Conservation (phyloP, 768 basidiomycete species). For the Lyophyllum semitale region DNA sequence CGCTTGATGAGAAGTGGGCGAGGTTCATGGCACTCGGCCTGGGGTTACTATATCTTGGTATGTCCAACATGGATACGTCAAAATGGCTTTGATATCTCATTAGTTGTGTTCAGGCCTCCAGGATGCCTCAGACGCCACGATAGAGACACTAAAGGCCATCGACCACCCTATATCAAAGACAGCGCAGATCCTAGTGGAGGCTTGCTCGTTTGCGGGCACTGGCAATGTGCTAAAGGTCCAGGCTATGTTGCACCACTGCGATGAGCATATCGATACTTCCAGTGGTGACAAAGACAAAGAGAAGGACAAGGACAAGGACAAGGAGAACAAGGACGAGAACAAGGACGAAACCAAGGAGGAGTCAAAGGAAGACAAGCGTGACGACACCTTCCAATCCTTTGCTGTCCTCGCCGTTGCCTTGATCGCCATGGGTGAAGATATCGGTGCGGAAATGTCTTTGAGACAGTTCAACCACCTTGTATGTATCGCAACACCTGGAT, state of each 20-base stretch:
- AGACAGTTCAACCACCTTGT: constrained; percentile 97
- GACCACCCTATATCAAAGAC: constrained; percentile 91
- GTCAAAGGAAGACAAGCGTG: constrained; percentile 42
- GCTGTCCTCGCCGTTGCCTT: constrained; percentile 93
- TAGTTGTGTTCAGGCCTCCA: constrained; percentile 68
- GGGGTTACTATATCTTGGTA: constrained; percentile 89
- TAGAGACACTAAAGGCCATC: constrained; percentile 91
- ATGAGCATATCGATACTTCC: constrained; percentile 77
- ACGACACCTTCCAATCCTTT: constrained; percentile 88
- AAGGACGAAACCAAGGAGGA: constrained; percentile 63
- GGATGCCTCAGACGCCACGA: constrained; percentile 90
- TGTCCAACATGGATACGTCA: constrained; percentile 17
- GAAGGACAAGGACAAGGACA: constrained; percentile 38
- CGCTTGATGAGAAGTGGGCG: constrained; percentile 92
- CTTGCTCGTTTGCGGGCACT: constrained; percentile 92
- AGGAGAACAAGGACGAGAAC: constrained; percentile 39
- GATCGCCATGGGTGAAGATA: constrained; percentile 97
- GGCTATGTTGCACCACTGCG: constrained; percentile 88
- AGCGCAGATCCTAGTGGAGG: constrained; percentile 89
- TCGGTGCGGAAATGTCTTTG: constrained; percentile 97
- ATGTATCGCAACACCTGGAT: constrained; percentile 23
- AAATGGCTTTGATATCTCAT: background rate
- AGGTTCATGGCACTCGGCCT: constrained; percentile 88
- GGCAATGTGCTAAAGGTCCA: constrained; percentile 95
- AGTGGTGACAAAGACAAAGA: constrained; percentile 64